Percentiles rank a stretch among this genome's conserved stretches.
Evolutionary conservation across 257 asterid genomes (phyloP).

Genomic region (Primulina huaijiensis): DNA sequence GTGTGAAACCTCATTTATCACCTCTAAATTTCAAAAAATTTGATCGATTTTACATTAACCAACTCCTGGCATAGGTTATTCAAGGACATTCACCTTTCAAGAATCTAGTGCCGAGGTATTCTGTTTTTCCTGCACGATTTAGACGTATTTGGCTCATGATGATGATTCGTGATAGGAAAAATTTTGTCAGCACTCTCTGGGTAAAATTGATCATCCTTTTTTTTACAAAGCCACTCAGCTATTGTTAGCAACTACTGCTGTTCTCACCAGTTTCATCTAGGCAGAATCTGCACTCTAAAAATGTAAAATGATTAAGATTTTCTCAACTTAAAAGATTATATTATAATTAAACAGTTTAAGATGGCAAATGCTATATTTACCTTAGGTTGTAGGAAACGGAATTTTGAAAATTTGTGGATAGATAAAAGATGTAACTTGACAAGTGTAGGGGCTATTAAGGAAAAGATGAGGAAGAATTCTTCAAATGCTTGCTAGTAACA

Average conservation of each 20-base stretch:
- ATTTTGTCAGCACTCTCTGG: not conserved
- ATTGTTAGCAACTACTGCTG: conserved; percentile 6
- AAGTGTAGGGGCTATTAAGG: not conserved
- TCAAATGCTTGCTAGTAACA: conserved; percentile 10
- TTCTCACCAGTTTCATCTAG: conserved; percentile 10
- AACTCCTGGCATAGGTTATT: conserved; percentile 62
- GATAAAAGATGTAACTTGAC: not conserved
- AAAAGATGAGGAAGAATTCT: not conserved
- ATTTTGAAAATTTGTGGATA: not conserved
- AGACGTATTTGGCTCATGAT: not conserved
- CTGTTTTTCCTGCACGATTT: conserved; percentile 18
- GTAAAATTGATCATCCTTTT: not conserved
- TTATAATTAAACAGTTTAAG: not conserved
- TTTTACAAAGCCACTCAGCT: not conserved
- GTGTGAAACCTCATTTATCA: not conserved
- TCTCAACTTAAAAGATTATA: not conserved
- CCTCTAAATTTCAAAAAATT: not conserved
- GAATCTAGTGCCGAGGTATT: conserved; percentile 61
- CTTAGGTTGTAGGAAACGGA: not conserved
- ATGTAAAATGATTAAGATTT: not conserved
- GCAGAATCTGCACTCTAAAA: conserved; percentile 3
- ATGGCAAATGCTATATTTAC: not conserved
- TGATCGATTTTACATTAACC: conserved; percentile 12
- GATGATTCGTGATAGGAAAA: not conserved
- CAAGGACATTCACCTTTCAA: conserved; percentile 92